phyloP scores from a whole-genome alignment of 805 yeast genomes.

The Candida saitoana region DNA sequence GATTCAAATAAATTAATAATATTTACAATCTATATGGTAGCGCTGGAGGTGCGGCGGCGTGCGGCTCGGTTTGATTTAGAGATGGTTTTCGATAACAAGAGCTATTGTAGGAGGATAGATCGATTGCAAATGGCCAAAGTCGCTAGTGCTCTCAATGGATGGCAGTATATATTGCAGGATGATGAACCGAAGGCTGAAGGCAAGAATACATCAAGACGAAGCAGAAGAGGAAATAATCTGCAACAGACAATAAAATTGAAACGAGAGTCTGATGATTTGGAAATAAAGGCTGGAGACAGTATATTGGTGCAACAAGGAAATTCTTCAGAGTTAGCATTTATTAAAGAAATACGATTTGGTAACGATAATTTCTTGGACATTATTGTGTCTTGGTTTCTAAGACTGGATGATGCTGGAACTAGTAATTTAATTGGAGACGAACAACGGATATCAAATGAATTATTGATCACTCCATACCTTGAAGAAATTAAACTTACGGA shows the following conservation, averaged over 20 bases:
- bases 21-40: neutral
- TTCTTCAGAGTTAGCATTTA: constrained; percentile 39
- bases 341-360: constrained; percentile 51
- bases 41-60: neutral
- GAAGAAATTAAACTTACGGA: constrained; percentile 41
- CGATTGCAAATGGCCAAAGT: constrained; percentile 15
- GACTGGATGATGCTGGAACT: constrained; percentile 35
- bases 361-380: constrained; percentile 46
- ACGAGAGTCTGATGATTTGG: constrained; percentile 45
- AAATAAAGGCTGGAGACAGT: constrained; percentile 51
- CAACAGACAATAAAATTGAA: constrained; percentile 23
- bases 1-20: neutral
- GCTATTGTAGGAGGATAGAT: neutral
- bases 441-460: constrained; percentile 32
- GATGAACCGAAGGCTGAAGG: neutral
- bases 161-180: constrained; percentile 25
- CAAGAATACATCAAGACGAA: constrained; percentile 13
- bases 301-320: constrained; percentile 35
- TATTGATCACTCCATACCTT: constrained; percentile 51
- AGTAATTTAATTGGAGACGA: neutral
- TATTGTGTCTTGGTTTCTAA: constrained; percentile 45
- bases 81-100: neutral
- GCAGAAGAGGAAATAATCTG: constrained; percentile 16
- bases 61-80: too few species aligned
- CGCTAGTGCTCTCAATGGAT: constrained; percentile 27